phyloP scores from a whole-genome alignment of 164 flowering plant genomes.

The Aristolochia fimbriata region DNA sequence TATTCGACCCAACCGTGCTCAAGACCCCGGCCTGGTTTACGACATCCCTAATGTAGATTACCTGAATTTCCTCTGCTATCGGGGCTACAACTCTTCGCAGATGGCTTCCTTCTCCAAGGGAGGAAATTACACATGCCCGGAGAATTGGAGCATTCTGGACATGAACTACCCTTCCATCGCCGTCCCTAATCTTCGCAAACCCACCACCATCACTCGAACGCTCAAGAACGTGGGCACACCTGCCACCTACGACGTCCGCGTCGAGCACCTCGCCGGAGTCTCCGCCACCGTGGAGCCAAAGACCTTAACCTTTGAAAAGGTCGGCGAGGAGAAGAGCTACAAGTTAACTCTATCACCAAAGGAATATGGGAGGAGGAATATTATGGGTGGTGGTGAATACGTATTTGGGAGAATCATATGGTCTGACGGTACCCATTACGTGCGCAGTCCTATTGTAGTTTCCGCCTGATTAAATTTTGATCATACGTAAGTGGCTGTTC shows the following conservation, averaged over 20 bases:
- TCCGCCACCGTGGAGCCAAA: too few species aligned
- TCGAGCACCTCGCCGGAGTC: slow-evolving; percentile 16
- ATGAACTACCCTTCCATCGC: slow-evolving; percentile 22
- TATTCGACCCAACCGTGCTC: slow-evolving; percentile 44
- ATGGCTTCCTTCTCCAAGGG: slow-evolving; percentile 12
- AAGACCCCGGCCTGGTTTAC: slow-evolving; percentile 59
- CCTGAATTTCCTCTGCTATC: slow-evolving; percentile 23
- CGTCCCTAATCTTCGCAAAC: slow-evolving; percentile 1
- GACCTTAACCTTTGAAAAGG: slow-evolving; percentile 17
- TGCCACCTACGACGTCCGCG: slow-evolving; percentile 25
- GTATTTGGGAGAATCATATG: slow-evolving; percentile 53
- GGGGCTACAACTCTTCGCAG: slow-evolving; percentile 21
- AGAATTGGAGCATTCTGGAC: slow-evolving; percentile 5
- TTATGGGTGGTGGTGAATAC: slow-evolving; percentile 19
- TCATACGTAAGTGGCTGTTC: too few species aligned
- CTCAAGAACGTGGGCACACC: slow-evolving; percentile 62
- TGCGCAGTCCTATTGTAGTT: slow-evolving; percentile 53
- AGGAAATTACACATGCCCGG: slow-evolving; percentile 14
- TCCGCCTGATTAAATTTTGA: too few species aligned
- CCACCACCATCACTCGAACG: slow-evolving; percentile 31
- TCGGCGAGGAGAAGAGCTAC: slow-evolving; percentile 52
- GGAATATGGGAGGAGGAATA: background rate
- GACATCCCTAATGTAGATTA: slow-evolving; percentile 13
- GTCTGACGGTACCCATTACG: slow-evolving; percentile 55
- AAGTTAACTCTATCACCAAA: slow-evolving; percentile 20